phyloP scores from a whole-genome alignment of 1,284 basidiomycete species.

The Anthracocystis walkeri region DNA sequence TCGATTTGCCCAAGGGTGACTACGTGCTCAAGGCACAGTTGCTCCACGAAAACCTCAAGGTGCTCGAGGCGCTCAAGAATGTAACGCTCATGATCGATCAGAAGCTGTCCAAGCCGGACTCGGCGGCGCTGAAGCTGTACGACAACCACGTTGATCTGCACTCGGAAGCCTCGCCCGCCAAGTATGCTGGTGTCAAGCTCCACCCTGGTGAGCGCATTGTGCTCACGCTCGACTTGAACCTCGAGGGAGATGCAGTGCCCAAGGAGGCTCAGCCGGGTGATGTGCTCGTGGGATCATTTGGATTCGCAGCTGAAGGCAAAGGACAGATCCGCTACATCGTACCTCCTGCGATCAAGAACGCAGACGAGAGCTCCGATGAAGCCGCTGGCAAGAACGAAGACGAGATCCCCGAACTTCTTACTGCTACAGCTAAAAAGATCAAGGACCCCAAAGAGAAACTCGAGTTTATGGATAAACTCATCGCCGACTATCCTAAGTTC shows the following conservation, averaged over 20 bases:
- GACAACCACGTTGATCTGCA: constrained; percentile 67
- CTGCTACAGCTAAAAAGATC: constrained; percentile 66
- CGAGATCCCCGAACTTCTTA: constrained; percentile 65
- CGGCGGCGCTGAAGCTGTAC: constrained; percentile 63
- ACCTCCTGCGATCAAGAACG: constrained; percentile 61
- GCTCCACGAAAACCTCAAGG: constrained; percentile 59
- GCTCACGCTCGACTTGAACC: constrained; percentile 62
- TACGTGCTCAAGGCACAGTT: constrained; percentile 67
- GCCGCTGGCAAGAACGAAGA: constrained; percentile 53
- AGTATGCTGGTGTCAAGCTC: constrained; percentile 64
- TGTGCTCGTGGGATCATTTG: constrained; percentile 65
- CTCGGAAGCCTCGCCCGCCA: constrained; percentile 50
- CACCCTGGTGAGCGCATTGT: constrained; percentile 65
- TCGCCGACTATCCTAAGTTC: constrained; percentile 64
- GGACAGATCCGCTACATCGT: constrained; percentile 64
- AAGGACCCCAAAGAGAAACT: constrained; percentile 61
- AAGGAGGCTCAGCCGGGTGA: constrained; percentile 68
- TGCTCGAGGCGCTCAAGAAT: constrained; percentile 64
- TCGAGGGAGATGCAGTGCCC: constrained; percentile 66
- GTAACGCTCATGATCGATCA: constrained; percentile 65
- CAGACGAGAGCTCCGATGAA: constrained; percentile 31
- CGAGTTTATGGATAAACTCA: constrained; percentile 62
- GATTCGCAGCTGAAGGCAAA: constrained; percentile 60
- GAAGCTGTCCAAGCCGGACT: constrained; percentile 67
- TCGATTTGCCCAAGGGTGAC: constrained; percentile 67